Conservation (phyloP, 345 rosid genomes). For the Brassica napus region Da-Ae NC_063436.1:16712001-16712500, state of each 20-base stretch:
- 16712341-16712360: not conserved
- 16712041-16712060: slow-evolving; percentile 89
- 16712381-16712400: not conserved
- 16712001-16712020: not conserved
- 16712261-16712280: not conserved
- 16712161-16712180: not conserved
- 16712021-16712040: not conserved
- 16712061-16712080: slow-evolving; percentile 99
- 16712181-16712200: slow-evolving; percentile 16
- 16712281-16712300: not conserved
- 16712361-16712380: not conserved
- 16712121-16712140: not conserved
- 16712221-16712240: slow-evolving; percentile 1
- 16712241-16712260: not conserved
- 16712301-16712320: not conserved
- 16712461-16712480: not conserved
- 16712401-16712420: too few species aligned
- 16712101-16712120: slow-evolving; percentile 88
- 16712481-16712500: not conserved
- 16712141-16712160: not conserved
- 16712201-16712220: slow-evolving; percentile 10
- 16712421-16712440: not conserved
- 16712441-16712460: not conserved
- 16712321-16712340: not conserved
- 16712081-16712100: slow-evolving; percentile 99